A percentile compares a stretch with the other conserved stretches of the same genome.
Evolutionary conservation across 2,329 filamentous ascomycete species (phyloP).

Genomic region (Diaporthe caulivora): DNA sequence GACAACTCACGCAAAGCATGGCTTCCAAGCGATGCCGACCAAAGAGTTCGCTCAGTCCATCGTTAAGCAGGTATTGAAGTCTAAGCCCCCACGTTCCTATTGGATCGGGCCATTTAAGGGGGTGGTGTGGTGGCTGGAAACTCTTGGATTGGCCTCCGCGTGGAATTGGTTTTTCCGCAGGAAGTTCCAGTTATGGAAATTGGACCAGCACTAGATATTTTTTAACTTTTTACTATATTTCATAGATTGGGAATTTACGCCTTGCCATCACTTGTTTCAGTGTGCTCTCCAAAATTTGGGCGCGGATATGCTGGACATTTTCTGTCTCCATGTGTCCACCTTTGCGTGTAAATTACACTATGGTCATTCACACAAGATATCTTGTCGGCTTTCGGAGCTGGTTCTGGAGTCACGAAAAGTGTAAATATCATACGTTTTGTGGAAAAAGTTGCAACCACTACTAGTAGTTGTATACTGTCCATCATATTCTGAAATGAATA

Average conservation of each 20-base stretch:
- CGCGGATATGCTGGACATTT: too few relatives aligned
- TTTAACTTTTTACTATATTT: neutral
- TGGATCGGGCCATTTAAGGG: slow-evolving; percentile 5
- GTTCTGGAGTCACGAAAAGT: too few relatives aligned
- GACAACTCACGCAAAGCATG: slow-evolving; percentile 6
- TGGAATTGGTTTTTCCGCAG: slow-evolving; percentile 10
- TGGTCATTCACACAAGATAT: too few relatives aligned
- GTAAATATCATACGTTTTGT: too few relatives aligned
- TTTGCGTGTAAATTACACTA: too few relatives aligned
- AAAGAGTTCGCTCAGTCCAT: slow-evolving; percentile 4
- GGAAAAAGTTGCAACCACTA: too few relatives aligned
- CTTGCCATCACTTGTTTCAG: too few relatives aligned
- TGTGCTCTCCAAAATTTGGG: too few relatives aligned
- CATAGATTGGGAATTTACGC: neutral
- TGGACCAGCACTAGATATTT: neutral
- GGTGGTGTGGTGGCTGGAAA: neutral
- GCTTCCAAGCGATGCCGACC: neutral
- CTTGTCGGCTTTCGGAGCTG: too few relatives aligned
- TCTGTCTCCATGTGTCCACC: too few relatives aligned
- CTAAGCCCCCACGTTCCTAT: slow-evolving; percentile 1
- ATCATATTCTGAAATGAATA: too few relatives aligned
- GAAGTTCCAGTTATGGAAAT: neutral
- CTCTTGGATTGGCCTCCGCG: slow-evolving; percentile 1
- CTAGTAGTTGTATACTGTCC: too few relatives aligned
- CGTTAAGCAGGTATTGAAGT: neutral